Evolutionary conservation across 108 stramenopile species (phyloP), one percentile per base, ranked within the genome.

Genomic region (Nitzschia inconspicua): DNA sequence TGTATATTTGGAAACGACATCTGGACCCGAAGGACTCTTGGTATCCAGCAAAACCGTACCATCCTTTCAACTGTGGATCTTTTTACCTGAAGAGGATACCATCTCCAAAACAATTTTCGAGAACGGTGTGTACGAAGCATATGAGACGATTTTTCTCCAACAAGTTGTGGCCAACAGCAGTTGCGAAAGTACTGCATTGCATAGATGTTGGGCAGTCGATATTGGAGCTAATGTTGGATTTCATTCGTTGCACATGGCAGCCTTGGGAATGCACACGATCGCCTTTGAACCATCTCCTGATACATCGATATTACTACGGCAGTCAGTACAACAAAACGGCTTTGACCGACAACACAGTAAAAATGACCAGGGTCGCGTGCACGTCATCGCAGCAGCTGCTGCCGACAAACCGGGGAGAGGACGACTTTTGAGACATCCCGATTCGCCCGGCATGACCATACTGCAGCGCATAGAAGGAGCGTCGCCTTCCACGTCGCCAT

Each of bases 251-350:
- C 48, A 63, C 49, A 63, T 63, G 61, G 61, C 61, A 16, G 19
- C 49, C 4, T 23, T 60, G 46, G 49, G 49, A 18, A 28, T 22
- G 23, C 28, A 53, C 3, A 51, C 53, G 8, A 32, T 63, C 9
- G 61, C 51, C 13, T 63, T 63, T 51, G 61, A 63, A 24, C 44
- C 58, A 23, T n/a, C n/a, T n/a, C n/a, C n/a, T n/a, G n/a, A n/a
- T n/a, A n/a, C n/a, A n/a, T n/a, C n/a, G n/a, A 25, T 5, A 5
- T 51, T 51, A 27, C 24, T 51, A 27, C 20, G 24, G 25, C 4
- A 14, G 14, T 28, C 26, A 13, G 24, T 28, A 6, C 4, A 27
- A 28, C 13, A 28, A 14, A 47, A 47, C 16, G 24, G 25, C 6
- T 51, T 51, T 39, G 16, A 39, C 4, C n/a, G n/a, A n/a, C n/a